A percentile compares a stretch with the other conserved stretches of the same genome.
These are phyloP conservation scores for Amphibolis antarctica DNA, from an alignment of 106 monocot genomes.

Conservation along the genomic window DNA sequence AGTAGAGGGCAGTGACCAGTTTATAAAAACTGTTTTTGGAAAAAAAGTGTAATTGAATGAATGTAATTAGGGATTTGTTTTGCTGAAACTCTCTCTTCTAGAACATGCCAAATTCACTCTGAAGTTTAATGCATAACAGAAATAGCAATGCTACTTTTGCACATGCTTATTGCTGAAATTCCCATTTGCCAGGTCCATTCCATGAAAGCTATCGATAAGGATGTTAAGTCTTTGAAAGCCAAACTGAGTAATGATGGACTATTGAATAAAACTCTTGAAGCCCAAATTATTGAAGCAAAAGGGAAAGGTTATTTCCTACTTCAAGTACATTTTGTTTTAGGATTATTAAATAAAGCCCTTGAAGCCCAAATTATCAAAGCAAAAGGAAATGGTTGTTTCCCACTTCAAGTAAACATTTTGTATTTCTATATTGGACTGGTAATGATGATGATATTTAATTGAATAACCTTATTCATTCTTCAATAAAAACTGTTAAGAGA, in stretches of 20 bases:
- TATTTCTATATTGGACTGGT: neutral
- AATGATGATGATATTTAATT: too few relatives aligned
- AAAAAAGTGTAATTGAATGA: too few relatives aligned
- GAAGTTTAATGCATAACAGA: neutral
- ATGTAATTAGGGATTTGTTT: neutral
- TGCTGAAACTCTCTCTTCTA: neutral
- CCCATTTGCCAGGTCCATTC: slow-evolving; percentile 34
- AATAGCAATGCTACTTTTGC: too few relatives aligned
- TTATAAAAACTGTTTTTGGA: too few relatives aligned
- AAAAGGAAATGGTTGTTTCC: slow-evolving; percentile 49
- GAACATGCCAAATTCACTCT: neutral
- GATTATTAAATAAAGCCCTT: slow-evolving; percentile 35
- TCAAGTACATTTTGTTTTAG: slow-evolving; percentile 5
- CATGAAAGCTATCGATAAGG: slow-evolving; percentile 57
- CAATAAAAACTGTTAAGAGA: neutral
- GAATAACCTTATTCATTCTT: neutral
- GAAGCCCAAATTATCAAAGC: slow-evolving; percentile 49
- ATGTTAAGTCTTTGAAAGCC: slow-evolving; percentile 50
- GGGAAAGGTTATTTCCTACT: slow-evolving; percentile 39
- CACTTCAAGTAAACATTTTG: neutral
- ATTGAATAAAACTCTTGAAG: slow-evolving; percentile 42
- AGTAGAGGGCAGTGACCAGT: too few relatives aligned
- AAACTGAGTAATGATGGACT: slow-evolving; percentile 54
- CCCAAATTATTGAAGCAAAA: slow-evolving; percentile 47
- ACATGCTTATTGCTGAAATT: slow-evolving; percentile 2